Evolutionary conservation across 2,329 filamentous ascomycete species (phyloP).

Genomic region (Trichoderma pleuroti): DNA sequence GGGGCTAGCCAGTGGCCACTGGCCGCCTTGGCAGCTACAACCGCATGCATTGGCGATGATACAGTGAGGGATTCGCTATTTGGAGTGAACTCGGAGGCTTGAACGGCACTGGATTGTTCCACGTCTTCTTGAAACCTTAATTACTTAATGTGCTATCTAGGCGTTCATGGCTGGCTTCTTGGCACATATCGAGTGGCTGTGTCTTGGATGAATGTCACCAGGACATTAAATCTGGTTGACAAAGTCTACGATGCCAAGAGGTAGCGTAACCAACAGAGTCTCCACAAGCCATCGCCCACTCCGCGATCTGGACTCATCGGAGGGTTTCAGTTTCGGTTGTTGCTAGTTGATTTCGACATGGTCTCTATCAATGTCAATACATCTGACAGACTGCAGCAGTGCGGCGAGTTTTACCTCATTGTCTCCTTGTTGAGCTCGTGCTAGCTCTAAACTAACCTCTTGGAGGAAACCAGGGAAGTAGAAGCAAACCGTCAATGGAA

Average conservation of each 20-base stretch:
- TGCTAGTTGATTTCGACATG: background rate
- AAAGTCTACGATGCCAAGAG: background rate
- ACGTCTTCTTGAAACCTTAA: conserved; percentile 25
- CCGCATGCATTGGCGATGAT: too few species aligned
- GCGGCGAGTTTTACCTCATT: background rate
- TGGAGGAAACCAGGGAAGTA: background rate
- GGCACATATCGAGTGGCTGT: background rate
- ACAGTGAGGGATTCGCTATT: background rate
- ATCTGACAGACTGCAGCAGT: background rate
- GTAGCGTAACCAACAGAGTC: background rate
- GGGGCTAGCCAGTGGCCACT: conserved; percentile 6
- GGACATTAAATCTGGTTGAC: background rate
- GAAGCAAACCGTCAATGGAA: background rate
- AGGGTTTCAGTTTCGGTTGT: background rate
- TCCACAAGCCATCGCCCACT: background rate
- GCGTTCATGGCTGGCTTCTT: background rate
- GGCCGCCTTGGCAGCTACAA: background rate
- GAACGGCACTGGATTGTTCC: background rate
- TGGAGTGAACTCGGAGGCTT: background rate
- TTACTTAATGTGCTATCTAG: background rate
- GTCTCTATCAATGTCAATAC: background rate
- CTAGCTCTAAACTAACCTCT: background rate
- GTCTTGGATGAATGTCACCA: background rate
- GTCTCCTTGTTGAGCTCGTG: background rate
- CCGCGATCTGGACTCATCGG: too few species aligned